Evolutionary conservation across 2,329 filamentous ascomycete species (phyloP).

Genomic region (Ilyonectria sp.): DNA sequence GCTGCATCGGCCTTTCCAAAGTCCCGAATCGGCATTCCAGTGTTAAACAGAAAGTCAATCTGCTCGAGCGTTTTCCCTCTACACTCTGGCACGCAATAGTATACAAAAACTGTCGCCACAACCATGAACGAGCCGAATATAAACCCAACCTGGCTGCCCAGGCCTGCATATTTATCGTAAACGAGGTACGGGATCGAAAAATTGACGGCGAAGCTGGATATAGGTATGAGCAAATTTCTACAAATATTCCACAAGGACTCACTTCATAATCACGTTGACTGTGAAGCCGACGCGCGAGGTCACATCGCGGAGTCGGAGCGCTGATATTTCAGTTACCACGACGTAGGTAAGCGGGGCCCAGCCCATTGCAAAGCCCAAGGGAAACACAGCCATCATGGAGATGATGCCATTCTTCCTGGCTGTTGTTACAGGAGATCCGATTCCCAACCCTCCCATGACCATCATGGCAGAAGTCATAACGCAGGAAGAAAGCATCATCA

Average conservation of each 20-base stretch:
- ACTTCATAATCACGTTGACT: slow-evolving; percentile 39
- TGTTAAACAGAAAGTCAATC: slow-evolving; percentile 41
- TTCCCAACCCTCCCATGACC: slow-evolving; percentile 24
- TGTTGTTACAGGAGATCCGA: slow-evolving; percentile 4
- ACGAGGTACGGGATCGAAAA: slow-evolving; percentile 42
- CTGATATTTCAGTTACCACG: slow-evolving; percentile 16
- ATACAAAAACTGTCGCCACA: slow-evolving; percentile 13
- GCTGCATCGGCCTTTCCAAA: slow-evolving; percentile 36
- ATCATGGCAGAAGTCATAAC: slow-evolving; percentile 18
- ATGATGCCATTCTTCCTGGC: slow-evolving; percentile 23
- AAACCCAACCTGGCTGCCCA: slow-evolving; percentile 41
- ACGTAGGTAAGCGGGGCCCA: slow-evolving; percentile 27
- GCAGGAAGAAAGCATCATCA: slow-evolving; percentile 8
- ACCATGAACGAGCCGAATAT: slow-evolving; percentile 39
- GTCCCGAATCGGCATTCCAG: slow-evolving; percentile 28
- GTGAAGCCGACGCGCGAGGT: slow-evolving; percentile 36
- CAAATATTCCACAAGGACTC: not conserved
- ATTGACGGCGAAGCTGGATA: slow-evolving; percentile 37
- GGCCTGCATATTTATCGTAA: slow-evolving; percentile 36
- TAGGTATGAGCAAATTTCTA: not conserved
- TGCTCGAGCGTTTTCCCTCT: slow-evolving; percentile 41
- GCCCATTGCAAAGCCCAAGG: slow-evolving; percentile 22
- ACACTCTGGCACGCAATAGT: slow-evolving; percentile 41
- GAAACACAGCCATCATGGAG: slow-evolving; percentile 25
- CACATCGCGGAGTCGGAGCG: slow-evolving; percentile 30